Evolutionary conservation across 176 grass and related monocot genomes (phyloP).

Genomic region (Eragrostis curvula): DNA sequence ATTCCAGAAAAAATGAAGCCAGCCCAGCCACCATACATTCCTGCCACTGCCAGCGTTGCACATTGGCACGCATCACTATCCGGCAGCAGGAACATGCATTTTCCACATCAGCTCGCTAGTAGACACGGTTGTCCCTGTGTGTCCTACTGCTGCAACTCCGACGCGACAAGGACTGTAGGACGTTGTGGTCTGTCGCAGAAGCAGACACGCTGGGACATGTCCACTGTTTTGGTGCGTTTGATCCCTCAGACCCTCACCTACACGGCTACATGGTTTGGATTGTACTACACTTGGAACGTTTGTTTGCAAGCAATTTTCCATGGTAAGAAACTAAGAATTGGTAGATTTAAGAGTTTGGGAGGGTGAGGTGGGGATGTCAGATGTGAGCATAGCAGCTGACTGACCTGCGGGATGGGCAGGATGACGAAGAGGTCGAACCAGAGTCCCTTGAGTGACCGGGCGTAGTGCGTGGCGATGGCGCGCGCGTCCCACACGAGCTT

Average conservation of each 20-base stretch:
- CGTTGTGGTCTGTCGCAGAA: constrained; percentile 34
- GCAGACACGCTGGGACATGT: constrained; percentile 28
- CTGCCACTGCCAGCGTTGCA: constrained; percentile 19
- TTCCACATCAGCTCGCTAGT: constrained; percentile 40
- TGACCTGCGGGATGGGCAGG: constrained; percentile 92
- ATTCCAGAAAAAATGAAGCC: not conserved
- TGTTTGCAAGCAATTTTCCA: not conserved
- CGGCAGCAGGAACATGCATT: not conserved
- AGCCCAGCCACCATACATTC: constrained; percentile 26
- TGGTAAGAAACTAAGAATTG: not conserved
- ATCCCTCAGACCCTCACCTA: constrained; percentile 17
- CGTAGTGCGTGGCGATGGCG: constrained; percentile 81
- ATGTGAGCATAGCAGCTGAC: not conserved
- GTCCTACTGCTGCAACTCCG: constrained; percentile 9
- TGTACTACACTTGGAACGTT: not conserved
- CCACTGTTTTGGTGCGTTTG: constrained; percentile 30
- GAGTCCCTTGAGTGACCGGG: constrained; percentile 67
- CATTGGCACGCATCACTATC: not conserved
- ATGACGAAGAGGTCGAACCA: constrained; percentile 96
- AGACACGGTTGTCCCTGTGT: constrained; percentile 32
- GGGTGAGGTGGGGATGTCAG: too few species aligned
- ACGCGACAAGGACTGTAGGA: constrained; percentile 6
- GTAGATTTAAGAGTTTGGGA: not conserved
- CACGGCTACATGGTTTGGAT: constrained; percentile 3
- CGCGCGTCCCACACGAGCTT: constrained; percentile 98